Evolutionary conservation across 23 red algal species (phyloP), one percentile per base, ranked within the genome.

Genomic region (Gracilaria domingensis): DNA sequence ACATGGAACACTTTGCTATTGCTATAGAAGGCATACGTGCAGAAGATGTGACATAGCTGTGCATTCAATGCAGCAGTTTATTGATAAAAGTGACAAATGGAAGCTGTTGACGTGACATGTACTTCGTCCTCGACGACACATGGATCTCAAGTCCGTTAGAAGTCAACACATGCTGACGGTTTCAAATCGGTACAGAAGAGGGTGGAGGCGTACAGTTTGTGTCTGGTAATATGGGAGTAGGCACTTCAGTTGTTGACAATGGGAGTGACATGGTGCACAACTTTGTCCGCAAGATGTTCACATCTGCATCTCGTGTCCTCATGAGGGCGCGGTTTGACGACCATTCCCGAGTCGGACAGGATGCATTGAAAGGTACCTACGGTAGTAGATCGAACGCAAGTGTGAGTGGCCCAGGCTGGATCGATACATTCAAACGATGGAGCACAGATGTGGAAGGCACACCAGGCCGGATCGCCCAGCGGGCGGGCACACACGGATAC

Each of bases 381-480:
- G 2, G 73, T 90, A 17, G 48, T 53, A 3, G 35, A 64, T 6
- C 49, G 48, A 18, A 54, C 73, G 62, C 87, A 90, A 7, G 87
- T 90, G 64, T 90, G 87, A 12, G 87, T 90, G 8, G 87, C 45
- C 87, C 87, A 80, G 4, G 54, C 36, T 11, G 70, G 54, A 47
- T 90, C 87, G 58, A 81, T 81, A 34, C 87, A 90, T 30, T 90
- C 74, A 51, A 58, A 90, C 12, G 55, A 60, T 8, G 87, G 71
- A 62, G 87, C 71, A 38, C 87, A 90, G n/a, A 90, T 51, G 26
- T 90, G 76, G 37, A 90, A 90, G 23, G 55, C 28, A 60, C 87
- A 90, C 87, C 87, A 90, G 13, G 71, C 36, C 35, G 87, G 87
- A 60, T 90, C 87, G 24, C 87, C 87, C 12, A 56, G 51, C 8